Percentiles rank a stretch among this genome's conserved stretches.
These are phyloP conservation scores for Zymoseptoria passerinii DNA, from an alignment of 2,329 filamentous ascomycete species.

Conservation along the genomic window DNA sequence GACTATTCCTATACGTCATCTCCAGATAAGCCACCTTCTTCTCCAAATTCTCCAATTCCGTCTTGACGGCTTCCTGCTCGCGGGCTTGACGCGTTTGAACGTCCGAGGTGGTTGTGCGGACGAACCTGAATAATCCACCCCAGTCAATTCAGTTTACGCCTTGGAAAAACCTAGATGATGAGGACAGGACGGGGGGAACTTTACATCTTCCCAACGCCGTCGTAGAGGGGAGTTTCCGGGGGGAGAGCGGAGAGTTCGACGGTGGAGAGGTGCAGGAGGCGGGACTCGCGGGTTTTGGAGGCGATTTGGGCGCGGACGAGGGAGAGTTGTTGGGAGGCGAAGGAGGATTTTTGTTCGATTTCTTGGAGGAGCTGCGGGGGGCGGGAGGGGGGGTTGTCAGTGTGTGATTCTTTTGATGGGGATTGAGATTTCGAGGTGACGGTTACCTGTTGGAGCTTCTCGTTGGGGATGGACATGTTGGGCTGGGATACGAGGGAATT, in stretches of 20 bases:
- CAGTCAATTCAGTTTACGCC: too few relatives aligned
- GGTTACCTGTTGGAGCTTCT: slow-evolving; percentile 87
- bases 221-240: slow-evolving; percentile 71
- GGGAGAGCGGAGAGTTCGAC: slow-evolving; percentile 74
- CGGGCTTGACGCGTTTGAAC: slow-evolving; percentile 67
- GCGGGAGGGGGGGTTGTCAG: slow-evolving; percentile 9
- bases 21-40: slow-evolving; percentile 91
- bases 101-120: slow-evolving; percentile 62
- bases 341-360: slow-evolving; percentile 81
- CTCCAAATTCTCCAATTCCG: slow-evolving; percentile 69
- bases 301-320: slow-evolving; percentile 77
- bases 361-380: slow-evolving; percentile 93
- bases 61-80: slow-evolving; percentile 66
- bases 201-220: slow-evolving; percentile 95
- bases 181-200: too few relatives aligned
- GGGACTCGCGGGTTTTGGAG: slow-evolving; percentile 78
- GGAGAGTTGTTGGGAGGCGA: slow-evolving; percentile 84
- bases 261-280: slow-evolving; percentile 78
- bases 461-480: slow-evolving; percentile 83
- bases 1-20: slow-evolving; percentile 90
- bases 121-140: slow-evolving; percentile 58
- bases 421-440: slow-evolving; percentile 5
- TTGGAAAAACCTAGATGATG: too few relatives aligned
- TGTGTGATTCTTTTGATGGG: background rate
- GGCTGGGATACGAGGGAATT: background rate